Conservation (phyloP, 805 yeast species). For the Suhomyces tanzawaensis region DNA sequence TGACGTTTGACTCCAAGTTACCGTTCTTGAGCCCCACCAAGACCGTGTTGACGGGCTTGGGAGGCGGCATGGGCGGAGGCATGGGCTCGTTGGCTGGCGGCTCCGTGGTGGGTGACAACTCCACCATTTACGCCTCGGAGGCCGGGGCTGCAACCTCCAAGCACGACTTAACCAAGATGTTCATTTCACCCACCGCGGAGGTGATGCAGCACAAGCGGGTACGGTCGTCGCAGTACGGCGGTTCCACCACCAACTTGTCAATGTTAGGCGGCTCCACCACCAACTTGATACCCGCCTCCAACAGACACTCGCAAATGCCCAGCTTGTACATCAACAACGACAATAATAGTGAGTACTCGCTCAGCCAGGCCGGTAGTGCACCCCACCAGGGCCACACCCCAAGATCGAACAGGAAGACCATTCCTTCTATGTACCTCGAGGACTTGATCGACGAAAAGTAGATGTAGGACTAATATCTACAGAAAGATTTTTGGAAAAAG, state of each 20-base stretch:
- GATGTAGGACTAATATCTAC: no score
- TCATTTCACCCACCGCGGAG: conserved; percentile 79
- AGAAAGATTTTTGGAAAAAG: no score
- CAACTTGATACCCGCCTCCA: conserved; percentile 23
- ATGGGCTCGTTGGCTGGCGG: conserved; percentile 12
- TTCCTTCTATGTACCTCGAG: conserved; percentile 51
- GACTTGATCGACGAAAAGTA: conserved; percentile 42
- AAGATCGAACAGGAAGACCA: conserved; percentile 29
- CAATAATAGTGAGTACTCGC: conserved; percentile 32
- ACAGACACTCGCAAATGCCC: conserved; percentile 32
- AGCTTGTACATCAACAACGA: conserved; percentile 40
- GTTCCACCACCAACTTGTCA: conserved; percentile 14
- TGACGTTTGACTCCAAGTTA: conserved; percentile 29
- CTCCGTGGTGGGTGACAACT: conserved; percentile 29
- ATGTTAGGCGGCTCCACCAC: conserved; percentile 15
- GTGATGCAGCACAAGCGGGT: conserved; percentile 51
- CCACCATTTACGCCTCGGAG: conserved; percentile 34
- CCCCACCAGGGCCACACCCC: conserved; percentile 6
- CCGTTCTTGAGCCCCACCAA: conserved; percentile 30
- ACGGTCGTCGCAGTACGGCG: conserved; percentile 20
- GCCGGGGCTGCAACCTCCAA: conserved; percentile 30
- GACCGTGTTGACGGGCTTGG: conserved; percentile 18
- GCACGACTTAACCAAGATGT: conserved; percentile 50
- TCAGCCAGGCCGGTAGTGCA: conserved; percentile 9
- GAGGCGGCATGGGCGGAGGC: conserved; percentile 9